Conservation (phyloP, 2,329 filamentous ascomycete species). For the Ampelomyces quisqualis region DNA sequence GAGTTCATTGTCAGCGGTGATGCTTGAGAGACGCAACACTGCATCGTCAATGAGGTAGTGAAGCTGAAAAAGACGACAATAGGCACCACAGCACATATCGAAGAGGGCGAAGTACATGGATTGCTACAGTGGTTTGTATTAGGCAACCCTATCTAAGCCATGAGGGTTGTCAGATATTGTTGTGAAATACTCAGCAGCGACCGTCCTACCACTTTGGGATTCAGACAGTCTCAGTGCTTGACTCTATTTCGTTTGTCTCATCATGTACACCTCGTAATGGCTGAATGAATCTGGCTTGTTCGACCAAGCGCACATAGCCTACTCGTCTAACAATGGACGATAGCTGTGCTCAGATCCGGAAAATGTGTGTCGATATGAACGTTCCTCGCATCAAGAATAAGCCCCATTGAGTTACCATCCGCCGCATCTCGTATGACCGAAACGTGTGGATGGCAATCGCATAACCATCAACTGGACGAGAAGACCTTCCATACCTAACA, state of each 20-base stretch:
- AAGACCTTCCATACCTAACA: constrained; percentile 53
- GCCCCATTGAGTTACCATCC: constrained; percentile 98
- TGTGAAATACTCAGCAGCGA: constrained; percentile 47
- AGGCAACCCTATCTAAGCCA: constrained; percentile 29
- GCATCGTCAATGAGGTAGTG: too few relatives aligned
- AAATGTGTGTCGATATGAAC: constrained; percentile 48
- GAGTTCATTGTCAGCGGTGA: constrained; percentile 51
- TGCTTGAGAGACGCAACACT: too few relatives aligned
- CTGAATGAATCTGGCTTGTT: constrained; percentile 63
- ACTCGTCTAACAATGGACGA: constrained; percentile 23
- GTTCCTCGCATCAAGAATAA: constrained; percentile 99
- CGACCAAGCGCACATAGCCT: constrained; percentile 60
- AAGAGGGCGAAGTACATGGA: constrained; percentile 7
- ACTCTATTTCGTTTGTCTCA: constrained; percentile 93
- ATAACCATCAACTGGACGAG: constrained; percentile 97
- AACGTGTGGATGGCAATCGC: constrained; percentile 71
- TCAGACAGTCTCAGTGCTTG: constrained; percentile 81
- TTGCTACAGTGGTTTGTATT: constrained; percentile 4
- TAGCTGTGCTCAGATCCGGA: constrained; percentile 49
- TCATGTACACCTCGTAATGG: constrained; percentile 67
- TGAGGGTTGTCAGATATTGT: constrained; percentile 51
- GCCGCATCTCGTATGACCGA: constrained; percentile 40
- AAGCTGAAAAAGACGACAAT: too few relatives aligned
- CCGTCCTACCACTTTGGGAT: constrained; percentile 50
- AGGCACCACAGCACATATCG: neutral